These are phyloP conservation scores for Fusarium beomiforme DNA, from an alignment of 2,329 filamentous ascomycete genomes.

Conservation along the genomic window DNA sequence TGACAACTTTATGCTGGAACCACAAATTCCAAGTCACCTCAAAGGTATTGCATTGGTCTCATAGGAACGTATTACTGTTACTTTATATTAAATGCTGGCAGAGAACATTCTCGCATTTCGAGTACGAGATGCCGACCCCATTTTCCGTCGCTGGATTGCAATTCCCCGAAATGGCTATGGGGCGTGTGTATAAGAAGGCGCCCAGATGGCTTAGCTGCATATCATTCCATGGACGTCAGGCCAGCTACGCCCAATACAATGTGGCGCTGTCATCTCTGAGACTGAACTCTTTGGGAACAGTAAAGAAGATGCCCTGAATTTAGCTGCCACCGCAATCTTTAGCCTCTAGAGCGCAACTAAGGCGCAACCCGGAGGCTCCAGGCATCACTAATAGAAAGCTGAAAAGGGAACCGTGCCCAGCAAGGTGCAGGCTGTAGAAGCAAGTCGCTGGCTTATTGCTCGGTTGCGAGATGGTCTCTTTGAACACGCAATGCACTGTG, in stretches of 20 bases:
- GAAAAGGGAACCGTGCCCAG: constrained; percentile 15
- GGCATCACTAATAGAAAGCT: constrained; percentile 6
- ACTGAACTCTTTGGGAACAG: constrained; percentile 14
- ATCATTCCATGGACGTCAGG: constrained; percentile 17
- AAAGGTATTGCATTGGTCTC: not conserved
- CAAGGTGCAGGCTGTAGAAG: not conserved
- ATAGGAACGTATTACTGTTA: not conserved
- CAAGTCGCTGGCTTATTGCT: not conserved
- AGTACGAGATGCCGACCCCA: constrained; percentile 10
- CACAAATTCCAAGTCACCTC: not conserved
- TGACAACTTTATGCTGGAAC: not conserved
- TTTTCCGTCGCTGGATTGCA: constrained; percentile 9
- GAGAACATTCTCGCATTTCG: constrained; percentile 3
- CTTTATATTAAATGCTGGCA: not conserved
- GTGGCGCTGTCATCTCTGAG: constrained; percentile 23
- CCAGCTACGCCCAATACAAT: constrained; percentile 35
- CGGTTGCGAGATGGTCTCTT: constrained; percentile 7
- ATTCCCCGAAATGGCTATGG: constrained; percentile 4
- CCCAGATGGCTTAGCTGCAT: constrained; percentile 39
- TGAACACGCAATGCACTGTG: constrained; percentile 17
- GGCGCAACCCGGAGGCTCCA: constrained; percentile 6
- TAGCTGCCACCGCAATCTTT: constrained; percentile 42
- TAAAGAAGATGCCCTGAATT: constrained; percentile 26
- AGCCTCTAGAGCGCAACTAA: constrained; percentile 30
- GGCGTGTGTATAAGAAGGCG: constrained; percentile 32